Percentiles rank a stretch among this genome's conserved stretches.
Conservation (phyloP, 176 grass and related monocot species). For the Carex pumila region DNA sequence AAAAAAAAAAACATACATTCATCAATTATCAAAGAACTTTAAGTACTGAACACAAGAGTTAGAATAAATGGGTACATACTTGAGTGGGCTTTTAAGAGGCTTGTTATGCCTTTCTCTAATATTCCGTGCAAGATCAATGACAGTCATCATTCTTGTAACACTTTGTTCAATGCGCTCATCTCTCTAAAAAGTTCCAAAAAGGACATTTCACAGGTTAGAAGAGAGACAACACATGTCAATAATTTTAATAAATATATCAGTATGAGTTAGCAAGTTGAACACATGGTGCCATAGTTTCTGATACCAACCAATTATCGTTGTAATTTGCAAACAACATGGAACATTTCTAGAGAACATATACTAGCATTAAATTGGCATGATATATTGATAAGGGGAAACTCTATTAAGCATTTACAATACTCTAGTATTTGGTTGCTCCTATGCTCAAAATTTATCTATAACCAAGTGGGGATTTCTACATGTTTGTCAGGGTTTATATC, state of each 20-base stretch:
- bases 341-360: background rate
- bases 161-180: constrained; percentile 96
- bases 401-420: background rate
- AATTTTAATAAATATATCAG: background rate
- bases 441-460: background rate
- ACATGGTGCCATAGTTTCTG: background rate
- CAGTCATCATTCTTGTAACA: constrained; percentile 94
- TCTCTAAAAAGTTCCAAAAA: constrained; percentile 54
- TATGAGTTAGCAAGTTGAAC: background rate
- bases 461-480: background rate
- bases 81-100: constrained; percentile 94
- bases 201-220: background rate
- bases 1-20: background rate
- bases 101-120: constrained; percentile 89
- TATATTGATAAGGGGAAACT: background rate
- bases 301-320: background rate
- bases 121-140: constrained; percentile 94
- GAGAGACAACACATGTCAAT: background rate
- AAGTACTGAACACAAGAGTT: background rate
- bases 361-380: background rate
- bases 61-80: constrained; percentile 37
- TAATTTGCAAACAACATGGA: background rate
- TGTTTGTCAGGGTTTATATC: background rate
- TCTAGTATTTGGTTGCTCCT: background rate
- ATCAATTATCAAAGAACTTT: constrained; percentile 18